These are phyloP conservation scores for Platanthera guangdongensis DNA, from an alignment of 106 monocot species.

Conservation along the genomic window DNA sequence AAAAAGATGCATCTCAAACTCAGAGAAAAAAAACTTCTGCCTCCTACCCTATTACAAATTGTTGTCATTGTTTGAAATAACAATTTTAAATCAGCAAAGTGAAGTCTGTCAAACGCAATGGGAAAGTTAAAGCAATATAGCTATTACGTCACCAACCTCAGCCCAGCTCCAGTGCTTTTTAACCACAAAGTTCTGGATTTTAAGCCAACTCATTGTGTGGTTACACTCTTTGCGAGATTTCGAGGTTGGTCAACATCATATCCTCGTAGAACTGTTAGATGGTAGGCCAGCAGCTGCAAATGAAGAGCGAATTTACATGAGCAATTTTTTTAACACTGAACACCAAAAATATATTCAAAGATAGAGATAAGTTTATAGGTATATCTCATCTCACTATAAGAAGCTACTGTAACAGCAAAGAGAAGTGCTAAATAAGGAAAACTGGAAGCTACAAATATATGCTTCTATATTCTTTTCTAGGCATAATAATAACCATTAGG, in stretches of 20 bases:
- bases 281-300: slow-evolving; percentile 82
- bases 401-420: not conserved
- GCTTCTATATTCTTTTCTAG: no score
- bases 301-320: not conserved
- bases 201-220: slow-evolving; percentile 45
- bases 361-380: not conserved
- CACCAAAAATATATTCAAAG: not conserved
- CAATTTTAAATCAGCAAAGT: not conserved
- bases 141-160: not conserved
- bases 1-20: no score
- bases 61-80: not conserved
- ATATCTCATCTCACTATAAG: not conserved
- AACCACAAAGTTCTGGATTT: not conserved
- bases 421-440: not conserved
- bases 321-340: not conserved
- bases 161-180: not conserved
- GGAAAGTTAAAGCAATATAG: not conserved
- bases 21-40: not conserved
- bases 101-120: not conserved
- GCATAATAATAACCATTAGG: no score
- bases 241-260: slow-evolving; percentile 89
- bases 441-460: not conserved
- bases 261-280: slow-evolving; percentile 87
- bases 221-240: slow-evolving; percentile 96
- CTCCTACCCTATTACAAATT: not conserved